Base-by-base conservation (phyloP, 1,284 basidiomycete species). In the Sphaerobolus stellatus region DNA sequence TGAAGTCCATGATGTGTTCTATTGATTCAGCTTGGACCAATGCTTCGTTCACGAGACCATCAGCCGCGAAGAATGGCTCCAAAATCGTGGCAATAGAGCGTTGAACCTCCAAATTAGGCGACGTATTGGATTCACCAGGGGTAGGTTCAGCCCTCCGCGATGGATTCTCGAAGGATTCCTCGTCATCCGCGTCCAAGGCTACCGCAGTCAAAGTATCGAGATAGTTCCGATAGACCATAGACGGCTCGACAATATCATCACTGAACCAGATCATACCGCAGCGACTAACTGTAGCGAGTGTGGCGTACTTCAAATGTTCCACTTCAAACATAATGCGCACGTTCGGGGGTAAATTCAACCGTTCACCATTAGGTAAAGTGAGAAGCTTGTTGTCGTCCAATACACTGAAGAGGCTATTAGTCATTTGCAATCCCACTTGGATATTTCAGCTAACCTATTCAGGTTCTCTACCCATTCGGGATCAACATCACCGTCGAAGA, bases 221-320 rank as follows among this genome's bases (percentile, higher is more conserved):
- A 66, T 98, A 96, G 68, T 98, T 84, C 46, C 82, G 82, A 71
- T 91, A 98, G 29, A 98, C 84, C 97, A 99, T 98, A 4, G 80
- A 75, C 2, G 94, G 86, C 59, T 92, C 86, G 29, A 99, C 86
- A 47, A 96, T 88, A 59, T 98, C 94, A 58, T 98, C 94, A 68
- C 94, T 98, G 76, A 99, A 99, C 97, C 97, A 99, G 65, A 99
- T 96, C 97, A 99, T 99, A 70, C 97, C 97, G 69, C 97, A 99
- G 54, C 97, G 95, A 83, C 94, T 97, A 75, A 99, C 98, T 14
- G 97, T 99, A 7, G 97, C 97, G 46, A 93, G 84, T 1, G 98
- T 99, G 0, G 97, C 98, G 69, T 97, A 99, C 64, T 88, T 91
- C 62, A 99, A 83, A 70, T 96, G 94, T 71, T 99, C 98, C 54